A percentile compares a stretch with the other conserved stretches of the same genome.
Evolutionary conservation across 805 yeast species (phyloP).

Genomic region (Teunomyces pallodes): DNA sequence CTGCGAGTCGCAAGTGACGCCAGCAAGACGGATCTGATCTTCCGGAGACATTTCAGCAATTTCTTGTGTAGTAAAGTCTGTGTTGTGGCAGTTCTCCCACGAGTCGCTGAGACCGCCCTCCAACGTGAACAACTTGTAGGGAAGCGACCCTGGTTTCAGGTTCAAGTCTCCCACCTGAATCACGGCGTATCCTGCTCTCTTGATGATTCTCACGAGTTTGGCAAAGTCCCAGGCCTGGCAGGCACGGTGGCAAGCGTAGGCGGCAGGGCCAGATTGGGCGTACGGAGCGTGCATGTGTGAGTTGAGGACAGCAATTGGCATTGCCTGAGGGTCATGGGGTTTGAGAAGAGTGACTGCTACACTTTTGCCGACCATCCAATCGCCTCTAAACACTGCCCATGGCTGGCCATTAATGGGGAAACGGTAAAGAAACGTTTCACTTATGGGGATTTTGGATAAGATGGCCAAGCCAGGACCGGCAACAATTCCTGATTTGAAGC

Average conservation of each 20-base stretch:
- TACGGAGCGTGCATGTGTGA: constrained; percentile 99
- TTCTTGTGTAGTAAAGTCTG: constrained; percentile 23
- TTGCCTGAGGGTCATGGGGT: constrained; percentile 45
- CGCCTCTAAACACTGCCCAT: constrained; percentile 90
- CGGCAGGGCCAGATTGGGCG: constrained; percentile 76
- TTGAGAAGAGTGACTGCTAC: constrained; percentile 67
- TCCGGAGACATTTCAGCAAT: constrained; percentile 28
- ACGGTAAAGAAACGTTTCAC: constrained; percentile 70
- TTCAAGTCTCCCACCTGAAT: constrained; percentile 92
- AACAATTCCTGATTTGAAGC: constrained; percentile 78
- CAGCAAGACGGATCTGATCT: constrained; percentile 68
- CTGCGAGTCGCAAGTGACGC: constrained; percentile 85
- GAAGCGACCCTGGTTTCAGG: constrained; percentile 82
- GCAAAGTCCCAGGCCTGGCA: constrained; percentile 97
- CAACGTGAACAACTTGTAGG: constrained; percentile 66
- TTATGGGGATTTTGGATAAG: constrained; percentile 80
- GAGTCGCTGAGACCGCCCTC: constrained; percentile 74
- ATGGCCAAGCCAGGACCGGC: constrained; percentile 93
- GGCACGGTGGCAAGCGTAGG: constrained; percentile 85
- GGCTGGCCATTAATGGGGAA: constrained; percentile 95
- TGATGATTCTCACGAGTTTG: constrained; percentile 56
- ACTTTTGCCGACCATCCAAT: constrained; percentile 95
- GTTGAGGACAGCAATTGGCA: constrained; percentile 75
- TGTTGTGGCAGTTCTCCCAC: constrained; percentile 64
- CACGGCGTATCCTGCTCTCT: constrained; percentile 76